Percentiles rank a stretch among this genome's conserved stretches.
These are phyloP conservation scores for Trichoderma afroharzianum DNA, from an alignment of 2,329 filamentous ascomycete genomes.

Conservation along the genomic window DNA sequence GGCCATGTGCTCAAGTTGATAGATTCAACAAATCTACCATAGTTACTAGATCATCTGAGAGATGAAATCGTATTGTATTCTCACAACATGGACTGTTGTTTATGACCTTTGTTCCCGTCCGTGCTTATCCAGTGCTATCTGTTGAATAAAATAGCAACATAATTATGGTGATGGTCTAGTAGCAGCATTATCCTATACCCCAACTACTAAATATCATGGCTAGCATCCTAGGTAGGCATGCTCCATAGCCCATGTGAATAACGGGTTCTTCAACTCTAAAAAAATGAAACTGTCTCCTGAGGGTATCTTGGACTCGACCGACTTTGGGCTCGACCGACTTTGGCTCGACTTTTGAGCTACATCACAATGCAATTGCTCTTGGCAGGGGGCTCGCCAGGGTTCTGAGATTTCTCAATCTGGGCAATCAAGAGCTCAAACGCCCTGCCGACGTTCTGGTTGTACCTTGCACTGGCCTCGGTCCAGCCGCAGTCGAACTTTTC, in stretches of 20 bases:
- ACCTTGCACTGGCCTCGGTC: constrained; percentile 90
- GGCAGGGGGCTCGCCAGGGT: constrained; percentile 77
- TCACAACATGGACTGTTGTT: background rate
- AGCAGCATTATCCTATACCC: constrained; percentile 7
- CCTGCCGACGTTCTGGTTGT: constrained; percentile 89
- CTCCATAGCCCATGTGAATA: background rate
- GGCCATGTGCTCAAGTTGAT: background rate
- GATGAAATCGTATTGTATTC: background rate
- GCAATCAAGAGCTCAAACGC: constrained; percentile 92
- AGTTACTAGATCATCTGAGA: background rate
- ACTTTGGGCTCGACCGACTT: background rate
- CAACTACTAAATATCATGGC: background rate
- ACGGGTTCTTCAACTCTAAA: constrained; percentile 1
- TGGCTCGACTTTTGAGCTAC: constrained; percentile 45
- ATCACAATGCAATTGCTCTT: constrained; percentile 82
- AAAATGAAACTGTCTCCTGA: background rate
- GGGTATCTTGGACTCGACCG: background rate
- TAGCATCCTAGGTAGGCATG: background rate
- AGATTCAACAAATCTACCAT: background rate
- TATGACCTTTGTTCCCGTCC: background rate
- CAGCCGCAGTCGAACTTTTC: constrained; percentile 89
- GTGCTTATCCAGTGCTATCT: constrained; percentile 1
- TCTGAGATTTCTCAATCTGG: constrained; percentile 92
- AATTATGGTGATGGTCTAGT: background rate
- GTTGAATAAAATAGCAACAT: background rate